phyloP scores from a whole-genome alignment of 2,329 filamentous ascomycete species.

The Blumeriella jaapii region DNA sequence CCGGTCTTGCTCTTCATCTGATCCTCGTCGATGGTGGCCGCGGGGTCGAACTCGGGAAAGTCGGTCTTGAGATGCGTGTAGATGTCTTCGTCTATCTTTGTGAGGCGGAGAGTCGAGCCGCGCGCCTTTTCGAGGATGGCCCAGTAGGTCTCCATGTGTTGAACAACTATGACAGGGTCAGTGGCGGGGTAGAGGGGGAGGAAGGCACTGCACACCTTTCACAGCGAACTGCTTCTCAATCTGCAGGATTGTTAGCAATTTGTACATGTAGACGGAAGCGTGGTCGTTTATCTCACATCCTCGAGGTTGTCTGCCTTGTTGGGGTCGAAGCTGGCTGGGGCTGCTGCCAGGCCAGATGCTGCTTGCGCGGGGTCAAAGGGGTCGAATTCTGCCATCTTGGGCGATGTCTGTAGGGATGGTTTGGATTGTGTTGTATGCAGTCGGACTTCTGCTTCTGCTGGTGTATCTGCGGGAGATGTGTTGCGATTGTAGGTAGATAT shows the following conservation, averaged over 20 bases:
- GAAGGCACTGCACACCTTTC: constrained; percentile 50
- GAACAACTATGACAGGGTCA: constrained; percentile 48
- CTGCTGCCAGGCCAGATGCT: constrained; percentile 4
- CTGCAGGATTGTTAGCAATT: constrained; percentile 33
- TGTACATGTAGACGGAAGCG: constrained; percentile 4
- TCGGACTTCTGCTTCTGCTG: too few species aligned
- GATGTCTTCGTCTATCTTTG: constrained; percentile 92
- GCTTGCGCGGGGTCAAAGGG: neutral
- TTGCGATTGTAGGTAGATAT: too few species aligned
- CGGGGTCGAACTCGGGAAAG: constrained; percentile 87
- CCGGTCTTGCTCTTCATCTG: constrained; percentile 95
- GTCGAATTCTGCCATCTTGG: neutral
- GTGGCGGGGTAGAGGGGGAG: constrained; percentile 15
- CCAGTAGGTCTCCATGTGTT: constrained; percentile 98
- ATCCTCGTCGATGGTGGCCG: constrained; percentile 72
- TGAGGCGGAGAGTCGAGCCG: constrained; percentile 81
- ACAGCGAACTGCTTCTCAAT: constrained; percentile 99
- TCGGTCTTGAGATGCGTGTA: constrained; percentile 75
- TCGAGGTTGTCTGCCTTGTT: constrained; percentile 59
- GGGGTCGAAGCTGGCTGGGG: constrained; percentile 35
- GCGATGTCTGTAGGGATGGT: neutral
- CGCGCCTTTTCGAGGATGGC: constrained; percentile 81
- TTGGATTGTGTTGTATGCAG: too few species aligned
- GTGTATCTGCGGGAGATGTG: neutral
- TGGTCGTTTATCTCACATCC: constrained; percentile 38